Evolutionary conservation across 2,329 filamentous ascomycete species (phyloP), one percentile per base, ranked within the genome.

Genomic region (Fusarium avenaceum): DNA sequence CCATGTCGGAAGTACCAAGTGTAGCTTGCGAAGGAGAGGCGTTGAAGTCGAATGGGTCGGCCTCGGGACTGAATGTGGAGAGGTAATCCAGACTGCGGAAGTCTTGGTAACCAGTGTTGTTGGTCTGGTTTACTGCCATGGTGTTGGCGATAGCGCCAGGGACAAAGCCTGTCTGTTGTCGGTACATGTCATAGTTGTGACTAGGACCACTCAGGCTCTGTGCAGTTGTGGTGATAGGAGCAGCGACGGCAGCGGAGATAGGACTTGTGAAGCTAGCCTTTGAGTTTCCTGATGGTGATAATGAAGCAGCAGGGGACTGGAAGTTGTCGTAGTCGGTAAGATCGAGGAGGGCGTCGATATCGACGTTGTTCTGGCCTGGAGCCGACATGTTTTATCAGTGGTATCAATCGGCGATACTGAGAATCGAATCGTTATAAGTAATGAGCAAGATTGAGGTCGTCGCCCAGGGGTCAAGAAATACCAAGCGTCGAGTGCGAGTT

Each of bases 161-260:
- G 0, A 96, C 93, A 30, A 97, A 89, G 67, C 94, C 94, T 5
- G 96, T 97, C 83, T 97, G 94, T 78, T 99, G 96, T 82, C 93
- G 92, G 83, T 97, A 96, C 76, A 93, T 89, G 75, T 94, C 92
- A 84, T 98, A 98, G 80, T 97, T 93, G 82, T 97, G 94, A 79
- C 93, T 97, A 10, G 96, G 95, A 35, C 89, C 92, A 47, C 89
- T 89, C 75, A 94, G 87, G 20, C 85, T 88, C 32, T 87, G 85
- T 65, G 90, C 86, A 55, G 83, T 81, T 9, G 86, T 79, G 19
- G 87, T 78, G 35, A 83, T 80, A n/a, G 87, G 85, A 7, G 87
- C 84, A 57, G 84, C 82, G 43, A 86, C 80, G 52, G 86, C 84
- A 65, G 83, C 81, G 7, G 86, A 80, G 9, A 85, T 76, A 9